Evolutionary conservation across 2,329 filamentous ascomycete genomes (phyloP), one percentile per base, ranked within the genome.

Genomic region (Talaromyces sp.): DNA sequence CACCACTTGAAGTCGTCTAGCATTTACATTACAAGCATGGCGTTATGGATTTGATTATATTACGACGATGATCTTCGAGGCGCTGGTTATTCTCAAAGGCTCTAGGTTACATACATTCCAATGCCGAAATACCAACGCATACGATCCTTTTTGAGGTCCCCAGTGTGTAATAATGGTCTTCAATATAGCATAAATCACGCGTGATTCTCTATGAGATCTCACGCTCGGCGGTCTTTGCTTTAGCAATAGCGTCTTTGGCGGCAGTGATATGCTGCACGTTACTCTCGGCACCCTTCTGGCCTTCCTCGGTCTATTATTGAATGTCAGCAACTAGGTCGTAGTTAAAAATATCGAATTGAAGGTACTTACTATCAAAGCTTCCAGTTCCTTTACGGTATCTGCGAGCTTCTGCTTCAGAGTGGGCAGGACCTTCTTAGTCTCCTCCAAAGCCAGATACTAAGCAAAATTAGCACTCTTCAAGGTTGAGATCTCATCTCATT

Each of bases 341-440:
- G 46, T 16, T 24, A 1, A 8, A 10, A 17, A 9, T 13, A 27
- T 27, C 29, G 10, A 11, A 43, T 4, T 19, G 11, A 14, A 40
- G 29, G 29, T 63, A 83, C 83, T 77, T 63, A 91, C 89, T 63
- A 97, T 78, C 71, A 90, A 81, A 61, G 88, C 83, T 75, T 95
- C 86, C 44, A 97, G 79, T 68, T 86, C 90, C 52, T 82, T 78
- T 36, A 92, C 77, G 1, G 91, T 87, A 51, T 87, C 84, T 41
- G 74, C 75, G 63, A 97, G 91, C 66, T 90, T 87, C 66, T 83
- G 71, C 64, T 82, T 83, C 60, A 97, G 75, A 1, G 84, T 84
- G 2, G 81, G 87, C 64, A 97, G 88, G 24, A 97, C 85, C 51
- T 86, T 88, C 70, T 88, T 88, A 8, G 94, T 97, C 76, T 99